These are phyloP conservation scores for Podila minutissima DNA, from an alignment of 192 early-diverging fungal species.

Conservation along the genomic window DNA sequence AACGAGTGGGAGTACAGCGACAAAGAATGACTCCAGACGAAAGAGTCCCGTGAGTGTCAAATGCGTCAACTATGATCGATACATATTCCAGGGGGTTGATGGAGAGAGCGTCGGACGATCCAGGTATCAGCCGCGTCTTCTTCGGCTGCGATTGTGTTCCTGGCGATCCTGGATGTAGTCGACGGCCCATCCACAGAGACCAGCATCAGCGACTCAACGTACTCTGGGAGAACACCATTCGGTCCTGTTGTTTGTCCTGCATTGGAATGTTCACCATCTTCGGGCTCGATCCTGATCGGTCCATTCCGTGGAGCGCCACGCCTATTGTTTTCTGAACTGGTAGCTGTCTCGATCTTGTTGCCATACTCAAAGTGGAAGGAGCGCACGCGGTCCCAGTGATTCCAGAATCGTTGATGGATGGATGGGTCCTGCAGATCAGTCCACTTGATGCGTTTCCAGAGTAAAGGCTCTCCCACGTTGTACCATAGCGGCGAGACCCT, in stretches of 20 bases:
- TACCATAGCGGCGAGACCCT: slow-evolving; percentile 22
- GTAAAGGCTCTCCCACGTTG: slow-evolving; percentile 9
- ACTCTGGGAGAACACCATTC: no score
- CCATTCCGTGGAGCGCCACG: no score
- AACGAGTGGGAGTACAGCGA: slow-evolving; percentile 16
- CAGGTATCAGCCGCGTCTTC: not conserved
- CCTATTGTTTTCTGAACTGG: no score
- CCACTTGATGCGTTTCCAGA: not conserved
- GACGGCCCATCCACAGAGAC: not conserved
- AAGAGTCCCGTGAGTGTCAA: slow-evolving; percentile 17
- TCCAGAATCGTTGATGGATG: slow-evolving; percentile 5
- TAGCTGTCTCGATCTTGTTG: not conserved
- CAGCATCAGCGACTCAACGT: not conserved
- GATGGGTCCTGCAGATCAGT: not conserved
- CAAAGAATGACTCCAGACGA: slow-evolving; percentile 18
- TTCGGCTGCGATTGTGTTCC: not conserved
- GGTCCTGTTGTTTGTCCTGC: no score
- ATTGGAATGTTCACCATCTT: no score
- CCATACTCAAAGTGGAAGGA: slow-evolving; percentile 20
- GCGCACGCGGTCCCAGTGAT: slow-evolving; percentile 6
- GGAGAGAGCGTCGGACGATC: not conserved
- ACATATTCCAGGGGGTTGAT: not conserved
- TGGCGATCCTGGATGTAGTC: not conserved
- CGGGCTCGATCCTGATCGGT: no score
- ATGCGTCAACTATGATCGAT: slow-evolving; percentile 13